Percentiles rank a stretch among this genome's conserved stretches.
Conservation (phyloP, 1,284 basidiomycete genomes). For the Apiotrichum gracile region DNA sequence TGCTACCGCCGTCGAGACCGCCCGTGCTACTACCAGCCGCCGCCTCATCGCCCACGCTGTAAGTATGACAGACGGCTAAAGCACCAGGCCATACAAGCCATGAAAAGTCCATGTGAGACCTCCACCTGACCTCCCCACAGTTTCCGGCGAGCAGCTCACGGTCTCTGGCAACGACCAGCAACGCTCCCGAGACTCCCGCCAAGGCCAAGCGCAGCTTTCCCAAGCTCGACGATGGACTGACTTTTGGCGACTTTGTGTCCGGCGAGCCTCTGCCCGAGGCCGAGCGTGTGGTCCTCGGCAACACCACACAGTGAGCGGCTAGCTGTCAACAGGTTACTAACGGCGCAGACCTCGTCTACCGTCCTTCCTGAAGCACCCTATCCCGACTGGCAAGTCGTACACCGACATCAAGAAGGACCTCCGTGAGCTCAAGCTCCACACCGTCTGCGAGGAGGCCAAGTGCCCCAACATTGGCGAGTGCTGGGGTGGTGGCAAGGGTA, state of each 20-base stretch:
- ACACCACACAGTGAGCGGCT: constrained; percentile 58
- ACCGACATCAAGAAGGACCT: constrained; percentile 93
- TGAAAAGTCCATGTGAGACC: background rate
- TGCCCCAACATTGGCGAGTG: constrained; percentile 99
- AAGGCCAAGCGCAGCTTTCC: constrained; percentile 22
- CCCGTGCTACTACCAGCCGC: constrained; percentile 1
- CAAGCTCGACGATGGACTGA: constrained; percentile 64
- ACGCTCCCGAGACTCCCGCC: constrained; percentile 7
- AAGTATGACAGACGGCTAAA: background rate
- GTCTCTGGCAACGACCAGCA: constrained; percentile 27
- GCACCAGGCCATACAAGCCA: background rate
- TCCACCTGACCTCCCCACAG: constrained; percentile 3
- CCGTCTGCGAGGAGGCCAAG: constrained; percentile 96
- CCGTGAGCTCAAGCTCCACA: constrained; percentile 82
- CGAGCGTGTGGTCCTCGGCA: constrained; percentile 70
- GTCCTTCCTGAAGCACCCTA: constrained; percentile 84
- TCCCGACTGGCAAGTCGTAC: constrained; percentile 83
- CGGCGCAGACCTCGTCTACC: constrained; percentile 78
- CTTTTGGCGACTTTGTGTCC: constrained; percentile 78
- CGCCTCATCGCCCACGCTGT: constrained; percentile 4
- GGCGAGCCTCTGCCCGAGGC: constrained; percentile 50
- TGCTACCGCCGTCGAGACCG: constrained; percentile 3
- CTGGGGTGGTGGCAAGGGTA: constrained; percentile 87
- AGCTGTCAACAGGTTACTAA: background rate
- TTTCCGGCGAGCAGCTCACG: constrained; percentile 15